Percentiles rank a stretch among this genome's conserved stretches.
phyloP scores from a whole-genome alignment of 2,329 filamentous ascomycete species.

The Stachybotrys chlorohalonatus region DNA sequence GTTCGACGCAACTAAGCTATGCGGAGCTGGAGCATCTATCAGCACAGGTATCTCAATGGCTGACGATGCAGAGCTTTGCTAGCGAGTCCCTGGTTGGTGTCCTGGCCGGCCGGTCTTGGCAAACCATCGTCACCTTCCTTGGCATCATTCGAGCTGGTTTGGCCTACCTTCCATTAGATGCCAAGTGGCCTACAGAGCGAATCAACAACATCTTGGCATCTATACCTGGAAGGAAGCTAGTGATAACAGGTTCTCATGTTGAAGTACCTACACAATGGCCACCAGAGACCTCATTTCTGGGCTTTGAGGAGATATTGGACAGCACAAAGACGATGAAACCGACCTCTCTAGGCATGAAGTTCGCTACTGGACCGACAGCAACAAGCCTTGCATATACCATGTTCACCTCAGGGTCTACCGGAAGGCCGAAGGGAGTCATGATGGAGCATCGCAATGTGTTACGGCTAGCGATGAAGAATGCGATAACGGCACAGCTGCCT shows the following conservation, averaged over 20 bases:
- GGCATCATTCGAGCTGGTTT: slow-evolving; percentile 6
- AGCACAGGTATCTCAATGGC: not conserved
- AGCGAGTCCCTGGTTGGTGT: slow-evolving; percentile 5
- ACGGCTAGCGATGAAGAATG: not conserved
- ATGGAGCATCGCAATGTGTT: slow-evolving; percentile 3
- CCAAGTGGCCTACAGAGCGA: slow-evolving; percentile 4
- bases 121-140: slow-evolving; percentile 5
- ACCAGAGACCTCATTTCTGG: not conserved
- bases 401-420: slow-evolving; percentile 3
- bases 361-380: not conserved
- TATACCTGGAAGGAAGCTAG: not conserved
- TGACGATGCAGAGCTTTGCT: not conserved
- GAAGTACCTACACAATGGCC: not conserved
- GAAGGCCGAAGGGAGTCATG: slow-evolving; percentile 7
- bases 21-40: slow-evolving; percentile 3
- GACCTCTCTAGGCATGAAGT: not conserved
- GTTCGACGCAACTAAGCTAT: slow-evolving; percentile 2
- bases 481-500: not conserved
- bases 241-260: not conserved
- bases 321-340: too few relatives aligned
- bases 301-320: not conserved
- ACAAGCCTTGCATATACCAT: slow-evolving; percentile 2
- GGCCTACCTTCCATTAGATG: slow-evolving; percentile 8
- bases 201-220: slow-evolving; percentile 5
- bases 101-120: slow-evolving; percentile 5